These are phyloP conservation scores for Daldinia sp. DNA, from an alignment of 2,329 filamentous ascomycete genomes.

Conservation along the genomic window DNA sequence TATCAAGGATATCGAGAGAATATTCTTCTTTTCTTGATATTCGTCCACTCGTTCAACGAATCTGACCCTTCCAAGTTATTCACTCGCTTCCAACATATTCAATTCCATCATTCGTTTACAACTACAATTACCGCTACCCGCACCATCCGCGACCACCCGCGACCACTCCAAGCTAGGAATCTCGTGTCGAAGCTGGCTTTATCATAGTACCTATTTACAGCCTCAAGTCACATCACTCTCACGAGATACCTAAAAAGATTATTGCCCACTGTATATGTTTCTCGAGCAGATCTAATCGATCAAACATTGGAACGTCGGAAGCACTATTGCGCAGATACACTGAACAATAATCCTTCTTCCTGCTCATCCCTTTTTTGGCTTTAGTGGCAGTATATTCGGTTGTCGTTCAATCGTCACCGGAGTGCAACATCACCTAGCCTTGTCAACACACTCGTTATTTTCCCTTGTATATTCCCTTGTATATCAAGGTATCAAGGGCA, in stretches of 20 bases:
- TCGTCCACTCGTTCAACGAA: slow-evolving; percentile 32
- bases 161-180: background rate
- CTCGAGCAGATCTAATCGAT: slow-evolving; percentile 16
- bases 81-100: slow-evolving; percentile 19
- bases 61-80: background rate
- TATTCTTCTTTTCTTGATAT: slow-evolving; percentile 30
- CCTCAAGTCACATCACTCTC: too few species aligned
- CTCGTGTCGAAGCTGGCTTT: slow-evolving; percentile 10
- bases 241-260: too few species aligned
- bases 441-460: slow-evolving; percentile 10
- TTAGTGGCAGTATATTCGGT: background rate
- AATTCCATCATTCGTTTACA: slow-evolving; percentile 15
- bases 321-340: slow-evolving; percentile 3
- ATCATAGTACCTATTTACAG: slow-evolving; percentile 19
- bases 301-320: slow-evolving; percentile 23
- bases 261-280: slow-evolving; percentile 24
- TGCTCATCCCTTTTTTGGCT: background rate
- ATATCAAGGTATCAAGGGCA: background rate
- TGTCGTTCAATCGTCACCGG: background rate
- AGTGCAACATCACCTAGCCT: background rate
- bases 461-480: too few species aligned
- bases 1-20: slow-evolving; percentile 20
- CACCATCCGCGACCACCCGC: slow-evolving; percentile 5
- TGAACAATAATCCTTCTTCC: background rate
- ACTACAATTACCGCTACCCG: background rate